Base-by-base conservation (phyloP, 108 stramenopile genomes). In the Phaeodactylum tricornutum region DNA sequence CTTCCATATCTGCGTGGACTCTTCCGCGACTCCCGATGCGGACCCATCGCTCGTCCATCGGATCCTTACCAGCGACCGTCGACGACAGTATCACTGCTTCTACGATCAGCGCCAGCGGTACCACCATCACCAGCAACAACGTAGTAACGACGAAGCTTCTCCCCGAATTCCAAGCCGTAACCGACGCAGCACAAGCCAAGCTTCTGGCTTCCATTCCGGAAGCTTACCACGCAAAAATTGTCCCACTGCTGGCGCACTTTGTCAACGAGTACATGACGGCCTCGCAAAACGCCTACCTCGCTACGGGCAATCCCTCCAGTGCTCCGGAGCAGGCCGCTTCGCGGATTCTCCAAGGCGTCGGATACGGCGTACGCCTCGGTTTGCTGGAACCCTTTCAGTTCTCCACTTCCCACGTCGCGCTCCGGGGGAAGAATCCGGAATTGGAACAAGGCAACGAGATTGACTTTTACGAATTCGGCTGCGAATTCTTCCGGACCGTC, bases 401-500 rank as follows among this genome's bases (percentile, higher is more conserved):
- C 55, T 66, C 73, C 43, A 73, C 71, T 0, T 58, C 74, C 15
- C 88, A 91, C 41, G 62, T 58, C 17, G 88, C 88, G 7, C 35
- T 89, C 35, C 59, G 83, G n/a, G 87, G 87, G 3, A 47, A 68
- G 19, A 56, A 62, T 21, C 55, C 54, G 9, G 50, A 0, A 0
- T 25, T 32, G 0, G 81, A 85, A 47, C 45, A 64, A 25, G 61
- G 80, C 14, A 81, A 81, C 53, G 47, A 46, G 2, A 40, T 71
- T 4, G 94, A 96, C 56, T 90, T 81, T 46, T 90, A 92, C 61
- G 39, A 54, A 1, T 92, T 83, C 55, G 95, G 91, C 4, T 84
- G 80, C 52, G 77, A 87, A 20, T 96, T 96, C 61, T 94, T 96
- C 56, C 78, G 88, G n/a, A 72, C 86, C 21, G 51, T 76, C 22